Percentiles rank a stretch among this genome's conserved stretches.
These are phyloP conservation scores for Hygrophila difformis DNA, from an alignment of 257 asterid species.

Conservation along the genomic window DNA sequence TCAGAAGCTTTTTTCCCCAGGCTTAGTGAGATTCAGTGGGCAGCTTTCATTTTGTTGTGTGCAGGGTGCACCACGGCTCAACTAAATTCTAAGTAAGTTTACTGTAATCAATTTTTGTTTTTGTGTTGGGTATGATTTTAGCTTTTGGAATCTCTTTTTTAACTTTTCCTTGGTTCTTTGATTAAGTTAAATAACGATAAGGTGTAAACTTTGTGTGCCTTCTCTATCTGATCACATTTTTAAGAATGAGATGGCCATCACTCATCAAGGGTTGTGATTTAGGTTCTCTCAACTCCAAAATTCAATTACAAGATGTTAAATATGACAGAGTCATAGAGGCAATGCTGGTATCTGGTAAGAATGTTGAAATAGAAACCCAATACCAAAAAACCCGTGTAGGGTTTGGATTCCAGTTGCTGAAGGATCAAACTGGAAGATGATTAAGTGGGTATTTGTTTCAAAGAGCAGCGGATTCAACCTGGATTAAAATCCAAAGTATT, in stretches of 20 bases:
- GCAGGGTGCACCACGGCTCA: constrained; percentile 99
- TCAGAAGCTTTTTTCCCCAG: constrained; percentile 26
- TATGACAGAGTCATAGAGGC: too few relatives aligned
- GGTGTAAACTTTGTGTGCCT: constrained; percentile 7
- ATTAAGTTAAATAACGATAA: not conserved
- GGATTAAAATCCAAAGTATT: too few relatives aligned
- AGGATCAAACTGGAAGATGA: too few relatives aligned
- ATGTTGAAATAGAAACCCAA: not conserved
- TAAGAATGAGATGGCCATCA: too few relatives aligned
- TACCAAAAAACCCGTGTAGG: too few relatives aligned
- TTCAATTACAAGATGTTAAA: too few relatives aligned
- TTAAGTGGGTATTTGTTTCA: too few relatives aligned
- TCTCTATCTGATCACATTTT: constrained; percentile 4
- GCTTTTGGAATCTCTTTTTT: not conserved
- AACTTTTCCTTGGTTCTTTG: not conserved
- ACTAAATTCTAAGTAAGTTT: constrained; percentile 79
- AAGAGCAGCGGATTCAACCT: too few relatives aligned
- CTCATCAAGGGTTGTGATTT: too few relatives aligned
- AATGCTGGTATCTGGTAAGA: too few relatives aligned
- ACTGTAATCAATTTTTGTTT: constrained; percentile 13
- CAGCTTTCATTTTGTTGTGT: constrained; percentile 85
- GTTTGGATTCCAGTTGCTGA: too few relatives aligned
- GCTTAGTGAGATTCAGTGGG: constrained; percentile 96
- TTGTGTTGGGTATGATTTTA: not conserved
- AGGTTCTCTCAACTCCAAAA: too few relatives aligned